Conservation (phyloP, 768 basidiomycete species). For the Agaricus blazei region DNA sequence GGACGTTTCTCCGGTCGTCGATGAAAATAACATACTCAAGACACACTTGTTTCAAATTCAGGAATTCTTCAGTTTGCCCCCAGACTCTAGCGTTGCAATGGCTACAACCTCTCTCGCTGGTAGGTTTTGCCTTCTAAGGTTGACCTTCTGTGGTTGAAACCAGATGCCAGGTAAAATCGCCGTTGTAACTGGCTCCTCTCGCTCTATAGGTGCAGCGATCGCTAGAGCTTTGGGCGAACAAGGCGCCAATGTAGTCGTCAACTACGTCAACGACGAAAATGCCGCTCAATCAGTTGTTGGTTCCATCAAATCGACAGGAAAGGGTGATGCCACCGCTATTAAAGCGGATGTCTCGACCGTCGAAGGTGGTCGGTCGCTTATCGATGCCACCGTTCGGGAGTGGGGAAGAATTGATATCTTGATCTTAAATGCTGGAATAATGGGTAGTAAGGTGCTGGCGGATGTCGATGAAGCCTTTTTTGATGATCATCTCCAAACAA, state of each 20-base stretch:
- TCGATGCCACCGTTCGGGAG: slow-evolving; percentile 42
- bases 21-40: too few relatives aligned
- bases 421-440: slow-evolving; percentile 53
- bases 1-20: too few relatives aligned
- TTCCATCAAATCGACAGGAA: slow-evolving; percentile 37
- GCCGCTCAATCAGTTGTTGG: slow-evolving; percentile 43
- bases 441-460: slow-evolving; percentile 44
- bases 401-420: slow-evolving; percentile 55
- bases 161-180: slow-evolving; percentile 39
- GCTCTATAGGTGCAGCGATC: slow-evolving; percentile 54
- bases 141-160: neutral
- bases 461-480: slow-evolving; percentile 50
- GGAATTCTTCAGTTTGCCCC: too few relatives aligned
- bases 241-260: slow-evolving; percentile 55
- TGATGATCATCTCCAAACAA: slow-evolving; percentile 47
- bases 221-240: slow-evolving; percentile 47
- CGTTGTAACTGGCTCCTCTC: slow-evolving; percentile 58
- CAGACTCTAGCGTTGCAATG: neutral
- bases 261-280: slow-evolving; percentile 38
- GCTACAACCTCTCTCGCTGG: slow-evolving; percentile 9
- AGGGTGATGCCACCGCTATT: slow-evolving; percentile 43
- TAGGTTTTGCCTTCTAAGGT: neutral
- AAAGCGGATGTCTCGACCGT: slow-evolving; percentile 47
- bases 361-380: slow-evolving; percentile 38
- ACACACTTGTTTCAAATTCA: too few relatives aligned